Conservation (phyloP, 179 eudicot species). For the Silene vulgaris region DNA sequence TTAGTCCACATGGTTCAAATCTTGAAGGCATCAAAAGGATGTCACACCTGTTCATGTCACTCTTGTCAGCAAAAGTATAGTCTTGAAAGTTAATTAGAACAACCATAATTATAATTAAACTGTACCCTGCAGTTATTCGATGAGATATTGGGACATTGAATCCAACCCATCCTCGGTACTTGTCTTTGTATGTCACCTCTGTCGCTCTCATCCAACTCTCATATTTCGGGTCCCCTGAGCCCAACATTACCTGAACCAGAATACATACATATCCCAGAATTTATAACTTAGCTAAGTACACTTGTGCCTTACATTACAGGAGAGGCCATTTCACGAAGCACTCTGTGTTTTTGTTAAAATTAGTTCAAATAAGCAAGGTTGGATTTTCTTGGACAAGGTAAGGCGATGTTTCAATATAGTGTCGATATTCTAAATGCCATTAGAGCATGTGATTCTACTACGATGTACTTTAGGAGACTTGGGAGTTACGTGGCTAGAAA, state of each 20-base stretch:
- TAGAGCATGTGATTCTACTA: neutral
- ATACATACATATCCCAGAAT: neutral
- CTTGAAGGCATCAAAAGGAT: constrained; percentile 95
- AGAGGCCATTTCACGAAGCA: too few relatives aligned
- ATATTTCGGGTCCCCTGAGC: constrained; percentile 72
- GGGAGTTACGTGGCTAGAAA: neutral
- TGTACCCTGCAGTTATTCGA: constrained; percentile 91
- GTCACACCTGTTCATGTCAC: constrained; percentile 63
- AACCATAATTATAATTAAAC: neutral
- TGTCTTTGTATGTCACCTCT: constrained; percentile 56
- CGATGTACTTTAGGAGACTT: too few relatives aligned
- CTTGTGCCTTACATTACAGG: too few relatives aligned
- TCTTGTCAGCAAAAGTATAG: constrained; percentile 3
- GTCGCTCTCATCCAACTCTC: constrained; percentile 93
- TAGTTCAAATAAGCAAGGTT: neutral
- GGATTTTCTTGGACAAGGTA: neutral
- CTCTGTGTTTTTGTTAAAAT: neutral
- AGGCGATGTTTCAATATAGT: neutral
- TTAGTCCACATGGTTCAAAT: constrained; percentile 98
- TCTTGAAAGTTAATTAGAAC: neutral
- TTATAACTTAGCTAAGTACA: too few relatives aligned
- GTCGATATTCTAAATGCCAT: neutral
- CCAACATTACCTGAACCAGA: constrained; percentile 79
- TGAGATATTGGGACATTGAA: constrained; percentile 94
- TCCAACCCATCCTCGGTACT: constrained; percentile 95